Evolutionary conservation across 1,139 yeast species (phyloP).

Genomic region (Keqinozyma sinolaborantium): DNA sequence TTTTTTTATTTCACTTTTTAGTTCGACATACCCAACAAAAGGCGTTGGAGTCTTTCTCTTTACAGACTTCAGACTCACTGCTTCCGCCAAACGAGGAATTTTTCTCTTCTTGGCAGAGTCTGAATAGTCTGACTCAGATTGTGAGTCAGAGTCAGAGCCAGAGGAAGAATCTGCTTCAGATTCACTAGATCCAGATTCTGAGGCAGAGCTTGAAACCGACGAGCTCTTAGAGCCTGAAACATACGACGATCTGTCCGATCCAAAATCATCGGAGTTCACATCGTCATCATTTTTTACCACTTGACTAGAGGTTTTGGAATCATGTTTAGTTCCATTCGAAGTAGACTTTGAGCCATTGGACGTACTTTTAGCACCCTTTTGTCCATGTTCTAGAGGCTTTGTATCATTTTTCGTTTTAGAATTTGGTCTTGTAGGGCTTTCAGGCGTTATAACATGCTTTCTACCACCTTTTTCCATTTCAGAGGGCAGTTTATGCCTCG

Average conservation of each 20-base stretch:
- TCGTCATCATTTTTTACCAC: no score
- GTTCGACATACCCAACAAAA: neutral
- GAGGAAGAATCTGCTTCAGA: slow-evolving; percentile 9
- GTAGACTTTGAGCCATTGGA: neutral
- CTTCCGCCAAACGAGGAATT: neutral
- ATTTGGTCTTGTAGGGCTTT: neutral
- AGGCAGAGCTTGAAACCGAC: slow-evolving; percentile 7
- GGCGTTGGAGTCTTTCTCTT: neutral
- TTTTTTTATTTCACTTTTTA: neutral
- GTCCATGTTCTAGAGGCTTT: no score
- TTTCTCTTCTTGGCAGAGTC: neutral
- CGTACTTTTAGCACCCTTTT: neutral
- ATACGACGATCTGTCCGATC: neutral
- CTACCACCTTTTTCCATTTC: neutral
- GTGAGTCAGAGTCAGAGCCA: slow-evolving; percentile 6
- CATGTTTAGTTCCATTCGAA: neutral
- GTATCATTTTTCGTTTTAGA: no score
- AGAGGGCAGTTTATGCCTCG: neutral
- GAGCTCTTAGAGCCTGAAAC: slow-evolving; percentile 4
- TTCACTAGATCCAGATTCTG: slow-evolving; percentile 7
- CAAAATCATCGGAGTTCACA: neutral
- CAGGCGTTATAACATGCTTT: slow-evolving; percentile 1
- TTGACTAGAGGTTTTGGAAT: neutral
- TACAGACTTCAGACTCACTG: neutral
- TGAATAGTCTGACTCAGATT: slow-evolving; percentile 7